Base-by-base conservation (phyloP, 2,329 filamentous ascomycete species). In the Didymella lethalis region DNA sequence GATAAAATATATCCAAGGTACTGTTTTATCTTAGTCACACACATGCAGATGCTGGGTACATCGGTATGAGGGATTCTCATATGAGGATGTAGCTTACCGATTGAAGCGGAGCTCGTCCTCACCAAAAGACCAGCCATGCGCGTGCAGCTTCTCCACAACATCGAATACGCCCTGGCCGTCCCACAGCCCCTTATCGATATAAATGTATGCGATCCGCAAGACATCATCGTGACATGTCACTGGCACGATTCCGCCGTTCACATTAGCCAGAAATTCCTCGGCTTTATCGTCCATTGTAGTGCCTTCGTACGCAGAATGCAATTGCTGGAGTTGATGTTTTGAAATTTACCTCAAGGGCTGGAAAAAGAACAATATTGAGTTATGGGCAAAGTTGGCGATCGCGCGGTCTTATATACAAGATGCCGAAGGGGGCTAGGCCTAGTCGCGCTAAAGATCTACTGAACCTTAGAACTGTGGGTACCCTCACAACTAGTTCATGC, bases 171-270 rank as follows among this genome's bases (percentile, higher is more conserved):
- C 55, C 49, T 58, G 48, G 48, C 26, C 43, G 56, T 49, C 36
- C 43, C 56, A 59, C 56, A 59, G 56, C 56, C 44, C 48, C 49
- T 49, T 28, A 54, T 59, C 45, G 32, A 59, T 54, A 49, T 59
- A 54, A 54, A 59, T 59, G 56, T 59, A 59, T 59, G 56, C 56
- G 49, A 59, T 48, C 56, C 56, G 56, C 56, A 59, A 59, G 49
- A 59, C 56, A 54, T 59, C 49, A 54, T 59, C 45, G 45, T 59
- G 56, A 59, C 56, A 54, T 43, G 56, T 54, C 49, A 59, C 56
- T 59, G 56, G 56, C 49, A 59, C 49, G 44, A 54, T 49, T 54
- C 56, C 56, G 56, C 56, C 44, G 49, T 59, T 45, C 49, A 59
- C 49, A 59, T 54, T 54, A 44, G 56, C 56, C 49, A 59, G 44